Conservation (phyloP, 345 rosid genomes). For the Boechera retrofracta region DNA sequence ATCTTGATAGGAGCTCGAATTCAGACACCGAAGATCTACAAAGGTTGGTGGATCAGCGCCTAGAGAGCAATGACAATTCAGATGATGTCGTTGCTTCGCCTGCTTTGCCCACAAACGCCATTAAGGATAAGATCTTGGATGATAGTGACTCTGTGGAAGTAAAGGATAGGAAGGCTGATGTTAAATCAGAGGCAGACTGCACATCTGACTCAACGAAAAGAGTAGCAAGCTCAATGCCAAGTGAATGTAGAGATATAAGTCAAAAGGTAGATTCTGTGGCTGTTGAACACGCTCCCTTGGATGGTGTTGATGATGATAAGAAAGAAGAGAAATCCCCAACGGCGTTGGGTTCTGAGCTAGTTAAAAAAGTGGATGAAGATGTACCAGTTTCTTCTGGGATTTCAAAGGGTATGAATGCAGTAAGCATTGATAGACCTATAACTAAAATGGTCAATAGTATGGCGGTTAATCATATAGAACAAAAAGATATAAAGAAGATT, state of each 20-base stretch:
- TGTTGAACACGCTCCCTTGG: slow-evolving; percentile 42
- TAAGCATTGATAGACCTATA: slow-evolving; percentile 43
- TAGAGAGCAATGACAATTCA: slow-evolving; percentile 52
- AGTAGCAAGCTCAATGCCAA: background rate
- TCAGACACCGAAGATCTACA: slow-evolving; percentile 47
- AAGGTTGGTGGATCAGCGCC: slow-evolving; percentile 49
- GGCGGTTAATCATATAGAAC: slow-evolving; percentile 26
- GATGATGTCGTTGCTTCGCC: slow-evolving; percentile 40
- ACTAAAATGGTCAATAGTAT: slow-evolving; percentile 47
- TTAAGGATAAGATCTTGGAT: slow-evolving; percentile 39
- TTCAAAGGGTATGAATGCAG: slow-evolving; percentile 34
- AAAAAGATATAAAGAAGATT: slow-evolving; percentile 36
- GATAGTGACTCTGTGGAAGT: slow-evolving; percentile 12
- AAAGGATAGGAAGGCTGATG: slow-evolving; percentile 19
- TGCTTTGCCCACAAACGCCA: slow-evolving; percentile 31
- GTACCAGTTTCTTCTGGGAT: slow-evolving; percentile 32
- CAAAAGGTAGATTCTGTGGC: slow-evolving; percentile 41
- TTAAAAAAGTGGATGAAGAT: slow-evolving; percentile 37
- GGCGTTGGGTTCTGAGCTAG: slow-evolving; percentile 34
- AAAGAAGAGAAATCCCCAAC: slow-evolving; percentile 44
- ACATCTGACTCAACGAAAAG: background rate
- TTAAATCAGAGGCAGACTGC: slow-evolving; percentile 8
- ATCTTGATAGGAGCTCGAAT: slow-evolving; percentile 45
- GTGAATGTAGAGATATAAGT: background rate
- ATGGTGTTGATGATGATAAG: slow-evolving; percentile 39